A percentile compares a stretch with the other conserved stretches of the same genome.
phyloP scores from a whole-genome alignment of 208 protist species.

The Sergeia podlipaevii region DNA sequence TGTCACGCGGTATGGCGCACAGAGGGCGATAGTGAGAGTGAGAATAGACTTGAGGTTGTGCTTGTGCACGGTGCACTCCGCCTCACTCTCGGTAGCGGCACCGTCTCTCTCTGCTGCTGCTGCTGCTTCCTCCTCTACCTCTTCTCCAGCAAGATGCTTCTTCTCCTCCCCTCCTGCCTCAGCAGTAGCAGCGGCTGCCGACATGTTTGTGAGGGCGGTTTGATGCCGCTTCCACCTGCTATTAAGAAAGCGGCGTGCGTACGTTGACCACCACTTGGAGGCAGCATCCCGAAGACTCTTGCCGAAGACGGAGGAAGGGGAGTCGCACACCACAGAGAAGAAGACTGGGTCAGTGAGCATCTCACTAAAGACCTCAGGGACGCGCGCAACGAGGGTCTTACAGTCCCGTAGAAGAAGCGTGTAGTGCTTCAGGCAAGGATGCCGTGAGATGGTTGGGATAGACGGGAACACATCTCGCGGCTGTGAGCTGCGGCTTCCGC shows the following conservation, averaged over 20 bases:
- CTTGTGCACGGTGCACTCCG: neutral
- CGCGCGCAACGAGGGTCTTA: neutral
- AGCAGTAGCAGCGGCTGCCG: neutral
- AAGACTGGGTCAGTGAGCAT: conserved; percentile 69
- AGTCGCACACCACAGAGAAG: conserved; percentile 49
- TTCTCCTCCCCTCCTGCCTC: neutral
- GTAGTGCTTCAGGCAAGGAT: too few species aligned
- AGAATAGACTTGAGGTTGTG: conserved; percentile 51
- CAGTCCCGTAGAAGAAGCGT: too few species aligned
- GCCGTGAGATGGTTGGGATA: too few species aligned
- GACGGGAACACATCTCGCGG: too few species aligned
- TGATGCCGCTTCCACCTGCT: conserved; percentile 17
- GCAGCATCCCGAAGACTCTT: conserved; percentile 49
- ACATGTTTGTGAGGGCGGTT: conserved; percentile 3
- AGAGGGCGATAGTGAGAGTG: conserved; percentile 39
- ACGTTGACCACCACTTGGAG: conserved; percentile 50
- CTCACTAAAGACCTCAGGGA: conserved; percentile 30
- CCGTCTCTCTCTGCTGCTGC: neutral
- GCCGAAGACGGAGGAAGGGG: conserved; percentile 33
- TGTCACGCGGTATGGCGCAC: conserved; percentile 56
- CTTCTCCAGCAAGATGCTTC: too few species aligned
- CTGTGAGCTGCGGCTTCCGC: too few species aligned
- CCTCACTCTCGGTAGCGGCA: neutral
- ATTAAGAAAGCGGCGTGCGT: conserved; percentile 29
- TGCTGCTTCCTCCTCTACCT: neutral